Percentiles rank a stretch among this genome's conserved stretches.
These are phyloP conservation scores for Backusella luteola DNA, from an alignment of 192 early-diverging fungal species.

Conservation along the genomic window DNA sequence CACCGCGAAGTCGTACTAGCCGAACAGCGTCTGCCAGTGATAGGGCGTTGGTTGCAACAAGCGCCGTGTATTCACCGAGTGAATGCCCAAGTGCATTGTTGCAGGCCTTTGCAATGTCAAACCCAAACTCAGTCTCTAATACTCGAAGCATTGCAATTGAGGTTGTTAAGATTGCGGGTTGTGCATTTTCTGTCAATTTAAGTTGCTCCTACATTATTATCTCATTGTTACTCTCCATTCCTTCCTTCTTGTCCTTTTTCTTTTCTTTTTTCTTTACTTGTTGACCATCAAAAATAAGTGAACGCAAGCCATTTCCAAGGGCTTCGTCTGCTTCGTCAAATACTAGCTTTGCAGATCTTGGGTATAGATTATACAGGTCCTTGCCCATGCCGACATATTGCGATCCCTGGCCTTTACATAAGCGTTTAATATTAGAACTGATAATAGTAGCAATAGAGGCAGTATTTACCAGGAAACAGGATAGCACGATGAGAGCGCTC, in stretches of 20 bases:
- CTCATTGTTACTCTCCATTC: background rate
- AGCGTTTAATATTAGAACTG: background rate
- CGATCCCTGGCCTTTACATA: conserved; percentile 63
- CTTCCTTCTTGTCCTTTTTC: background rate
- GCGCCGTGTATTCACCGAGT: conserved; percentile 87
- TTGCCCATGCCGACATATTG: conserved; percentile 92
- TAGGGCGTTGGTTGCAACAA: conserved; percentile 65
- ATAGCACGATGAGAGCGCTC: conserved; percentile 34
- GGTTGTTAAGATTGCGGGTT: conserved; percentile 64
- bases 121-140: conserved; percentile 80
- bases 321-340: conserved; percentile 91
- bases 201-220: conserved; percentile 34
- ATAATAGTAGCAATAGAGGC: background rate
- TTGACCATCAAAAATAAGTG: conserved; percentile 88
- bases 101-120: conserved; percentile 68
- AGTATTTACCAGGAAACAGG: conserved; percentile 29
- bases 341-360: conserved; percentile 66
- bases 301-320: conserved; percentile 66
- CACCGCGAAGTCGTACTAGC: conserved; percentile 81
- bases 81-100: conserved; percentile 89
- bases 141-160: conserved; percentile 86
- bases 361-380: conserved; percentile 77
- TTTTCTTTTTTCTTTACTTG: conserved; percentile 35
- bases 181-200: conserved; percentile 67
- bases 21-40: conserved; percentile 79